A percentile compares a stretch with the other conserved stretches of the same genome.
These are phyloP conservation scores for Alternaria alternata DNA, from an alignment of 2,329 filamentous ascomycete species.

Conservation along the genomic window DNA sequence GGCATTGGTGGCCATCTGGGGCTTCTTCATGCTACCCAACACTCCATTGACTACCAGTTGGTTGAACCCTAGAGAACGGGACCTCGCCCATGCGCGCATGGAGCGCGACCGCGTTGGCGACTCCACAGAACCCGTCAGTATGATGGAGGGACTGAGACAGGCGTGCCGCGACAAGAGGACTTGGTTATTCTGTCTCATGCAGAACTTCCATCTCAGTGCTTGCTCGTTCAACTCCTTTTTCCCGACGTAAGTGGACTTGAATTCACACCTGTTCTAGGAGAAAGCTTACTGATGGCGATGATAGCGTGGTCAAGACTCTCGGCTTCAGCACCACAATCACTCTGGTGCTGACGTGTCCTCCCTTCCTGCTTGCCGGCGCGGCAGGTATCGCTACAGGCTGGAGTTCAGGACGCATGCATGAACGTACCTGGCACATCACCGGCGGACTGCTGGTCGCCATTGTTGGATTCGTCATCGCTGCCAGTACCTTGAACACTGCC, in stretches of 20 bases:
- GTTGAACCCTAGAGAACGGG: conserved; percentile 57
- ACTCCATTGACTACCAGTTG: conserved; percentile 53
- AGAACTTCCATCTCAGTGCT: conserved; percentile 39
- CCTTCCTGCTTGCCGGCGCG: conserved; percentile 57
- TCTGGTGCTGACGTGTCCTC: conserved; percentile 55
- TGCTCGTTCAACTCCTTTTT: conserved; percentile 47
- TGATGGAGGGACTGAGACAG: conserved; percentile 40
- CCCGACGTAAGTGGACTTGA: conserved; percentile 32
- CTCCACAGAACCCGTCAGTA: conserved; percentile 36
- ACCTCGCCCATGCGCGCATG: conserved; percentile 47
- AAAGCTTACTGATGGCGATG: neutral
- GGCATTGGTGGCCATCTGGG: conserved; percentile 37
- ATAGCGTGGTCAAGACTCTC: conserved; percentile 47
- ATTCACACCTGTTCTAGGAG: too few relatives aligned
- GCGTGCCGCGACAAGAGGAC: conserved; percentile 39
- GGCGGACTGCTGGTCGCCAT: conserved; percentile 52
- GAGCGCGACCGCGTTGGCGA: conserved; percentile 61
- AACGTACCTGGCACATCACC: conserved; percentile 62
- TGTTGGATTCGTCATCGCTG: conserved; percentile 52
- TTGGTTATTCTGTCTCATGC: conserved; percentile 46
- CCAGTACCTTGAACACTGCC: conserved; percentile 38
- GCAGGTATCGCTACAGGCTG: conserved; percentile 59
- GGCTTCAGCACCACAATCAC: conserved; percentile 49
- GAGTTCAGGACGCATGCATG: conserved; percentile 60
- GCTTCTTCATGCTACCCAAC: conserved; percentile 41